These are phyloP conservation scores for Ceratocystis lukuohia DNA, from an alignment of 2,329 filamentous ascomycete species.

Conservation along the genomic window DNA sequence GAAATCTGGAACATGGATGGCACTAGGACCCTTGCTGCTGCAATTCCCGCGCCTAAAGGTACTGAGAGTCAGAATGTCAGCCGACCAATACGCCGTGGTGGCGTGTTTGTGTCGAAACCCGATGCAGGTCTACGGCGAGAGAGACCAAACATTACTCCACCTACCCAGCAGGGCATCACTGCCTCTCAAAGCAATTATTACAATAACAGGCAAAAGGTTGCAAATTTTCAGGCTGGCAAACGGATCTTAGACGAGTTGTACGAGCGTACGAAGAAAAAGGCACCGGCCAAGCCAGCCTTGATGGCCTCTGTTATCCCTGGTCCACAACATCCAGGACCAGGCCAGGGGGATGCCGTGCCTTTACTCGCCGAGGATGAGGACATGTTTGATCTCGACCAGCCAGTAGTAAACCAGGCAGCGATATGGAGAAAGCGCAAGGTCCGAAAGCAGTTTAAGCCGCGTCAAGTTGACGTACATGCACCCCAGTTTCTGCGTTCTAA, in stretches of 20 bases:
- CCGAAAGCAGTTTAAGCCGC: conserved; percentile 34
- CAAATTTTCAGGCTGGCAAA: conserved; percentile 39
- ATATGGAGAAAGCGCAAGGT: conserved; percentile 23
- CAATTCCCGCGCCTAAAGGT: background rate
- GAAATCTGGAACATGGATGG: conserved; percentile 29
- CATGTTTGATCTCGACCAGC: conserved; percentile 8
- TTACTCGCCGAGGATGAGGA: conserved; percentile 4
- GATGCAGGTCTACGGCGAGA: conserved; percentile 11
- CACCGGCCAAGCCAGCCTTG: conserved; percentile 18
- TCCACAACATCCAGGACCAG: background rate
- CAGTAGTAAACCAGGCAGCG: conserved; percentile 6
- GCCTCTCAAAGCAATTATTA: background rate
- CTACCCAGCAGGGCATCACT: background rate
- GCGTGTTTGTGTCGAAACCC: conserved; percentile 12
- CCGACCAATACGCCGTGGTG: background rate
- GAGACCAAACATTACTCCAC: background rate
- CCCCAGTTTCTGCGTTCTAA: conserved; percentile 41
- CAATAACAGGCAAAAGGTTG: conserved; percentile 8
- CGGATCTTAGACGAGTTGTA: conserved; percentile 43
- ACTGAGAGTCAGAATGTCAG: background rate
- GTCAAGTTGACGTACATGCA: conserved; percentile 35
- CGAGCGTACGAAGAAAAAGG: conserved; percentile 28
- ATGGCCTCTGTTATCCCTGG: conserved; percentile 6
- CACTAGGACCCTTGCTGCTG: conserved; percentile 25
- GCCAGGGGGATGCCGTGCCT: no score